A percentile compares a stretch with the other conserved stretches of the same genome.
phyloP scores from a whole-genome alignment of 192 early-diverging fungal genomes.

The Obelidium mucronatum region DNA sequence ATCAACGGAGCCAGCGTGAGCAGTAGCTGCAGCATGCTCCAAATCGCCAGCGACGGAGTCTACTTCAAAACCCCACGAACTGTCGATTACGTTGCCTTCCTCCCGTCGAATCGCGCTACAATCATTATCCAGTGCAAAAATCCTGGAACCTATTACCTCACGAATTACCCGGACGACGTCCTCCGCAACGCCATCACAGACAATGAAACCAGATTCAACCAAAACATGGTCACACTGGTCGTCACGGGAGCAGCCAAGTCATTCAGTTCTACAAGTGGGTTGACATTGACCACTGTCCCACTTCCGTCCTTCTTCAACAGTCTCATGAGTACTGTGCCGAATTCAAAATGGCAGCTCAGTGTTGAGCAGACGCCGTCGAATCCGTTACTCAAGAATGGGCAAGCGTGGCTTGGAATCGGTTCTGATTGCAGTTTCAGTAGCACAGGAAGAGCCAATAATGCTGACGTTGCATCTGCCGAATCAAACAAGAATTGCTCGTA shows the following conservation, averaged over 20 bases:
- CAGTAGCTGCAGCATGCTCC: neutral
- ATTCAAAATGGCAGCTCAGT: neutral
- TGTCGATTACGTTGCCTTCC: neutral
- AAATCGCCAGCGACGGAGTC: neutral
- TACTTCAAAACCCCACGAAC: neutral
- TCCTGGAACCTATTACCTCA: slow-evolving; percentile 5
- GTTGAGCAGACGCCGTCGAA: neutral
- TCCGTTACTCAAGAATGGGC: too few species aligned
- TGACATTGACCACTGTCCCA: neutral
- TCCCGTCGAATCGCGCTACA: neutral
- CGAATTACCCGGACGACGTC: neutral
- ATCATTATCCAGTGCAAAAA: slow-evolving; percentile 1
- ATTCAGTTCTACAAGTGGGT: neutral
- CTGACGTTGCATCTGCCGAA: too few species aligned
- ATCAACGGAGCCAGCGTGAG: neutral
- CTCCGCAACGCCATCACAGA: neutral
- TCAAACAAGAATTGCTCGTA: too few species aligned
- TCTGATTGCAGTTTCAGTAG: too few species aligned
- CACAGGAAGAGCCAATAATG: too few species aligned
- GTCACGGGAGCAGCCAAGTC: neutral
- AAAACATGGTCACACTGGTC: neutral
- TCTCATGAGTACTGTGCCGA: neutral
- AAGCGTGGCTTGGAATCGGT: too few species aligned
- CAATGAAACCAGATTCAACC: neutral
- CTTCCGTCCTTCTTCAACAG: neutral